Percentiles rank a stretch among this genome's conserved stretches.
Evolutionary conservation across 2,329 filamentous ascomycete species (phyloP).

Genomic region (Phyllosticta citribraziliensis): DNA sequence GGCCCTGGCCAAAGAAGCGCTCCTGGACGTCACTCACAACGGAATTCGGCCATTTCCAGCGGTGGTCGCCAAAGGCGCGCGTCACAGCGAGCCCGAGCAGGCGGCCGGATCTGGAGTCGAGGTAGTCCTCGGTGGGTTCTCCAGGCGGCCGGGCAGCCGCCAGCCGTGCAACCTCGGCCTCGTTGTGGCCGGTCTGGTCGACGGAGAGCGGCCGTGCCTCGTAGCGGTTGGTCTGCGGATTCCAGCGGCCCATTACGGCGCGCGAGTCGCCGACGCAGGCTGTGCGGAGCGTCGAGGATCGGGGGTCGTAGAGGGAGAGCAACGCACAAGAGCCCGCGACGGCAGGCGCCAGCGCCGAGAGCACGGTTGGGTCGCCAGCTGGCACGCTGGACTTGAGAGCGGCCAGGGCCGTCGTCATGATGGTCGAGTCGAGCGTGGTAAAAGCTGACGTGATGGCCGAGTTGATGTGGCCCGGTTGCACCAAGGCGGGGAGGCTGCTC

Average conservation of each 20-base stretch:
- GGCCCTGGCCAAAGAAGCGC: conserved; percentile 41
- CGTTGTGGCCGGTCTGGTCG: conserved; percentile 58
- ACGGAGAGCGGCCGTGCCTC: conserved; percentile 45
- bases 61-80: conserved; percentile 57
- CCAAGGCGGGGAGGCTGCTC: conserved; percentile 17
- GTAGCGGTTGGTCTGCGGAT: conserved; percentile 37
- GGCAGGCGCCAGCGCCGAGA: conserved; percentile 25
- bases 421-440: conserved; percentile 47
- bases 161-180: conserved; percentile 47
- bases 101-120: conserved; percentile 46
- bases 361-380: conserved; percentile 20
- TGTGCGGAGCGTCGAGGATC: conserved; percentile 45
- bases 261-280: conserved; percentile 60
- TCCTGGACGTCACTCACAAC: conserved; percentile 36
- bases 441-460: conserved; percentile 50
- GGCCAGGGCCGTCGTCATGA: conserved; percentile 33
- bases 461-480: conserved; percentile 40
- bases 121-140: conserved; percentile 45
- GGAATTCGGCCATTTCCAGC: conserved; percentile 55
- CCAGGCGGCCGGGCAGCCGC: conserved; percentile 44
- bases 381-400: conserved; percentile 21
- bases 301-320: conserved; percentile 51
- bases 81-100: conserved; percentile 53
- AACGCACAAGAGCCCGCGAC: conserved; percentile 54
- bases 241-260: conserved; percentile 50